Evolutionary conservation across 78 protist genomes (phyloP), one percentile per base, ranked within the genome.

Genomic region (Dictyostelium capitatum): DNA sequence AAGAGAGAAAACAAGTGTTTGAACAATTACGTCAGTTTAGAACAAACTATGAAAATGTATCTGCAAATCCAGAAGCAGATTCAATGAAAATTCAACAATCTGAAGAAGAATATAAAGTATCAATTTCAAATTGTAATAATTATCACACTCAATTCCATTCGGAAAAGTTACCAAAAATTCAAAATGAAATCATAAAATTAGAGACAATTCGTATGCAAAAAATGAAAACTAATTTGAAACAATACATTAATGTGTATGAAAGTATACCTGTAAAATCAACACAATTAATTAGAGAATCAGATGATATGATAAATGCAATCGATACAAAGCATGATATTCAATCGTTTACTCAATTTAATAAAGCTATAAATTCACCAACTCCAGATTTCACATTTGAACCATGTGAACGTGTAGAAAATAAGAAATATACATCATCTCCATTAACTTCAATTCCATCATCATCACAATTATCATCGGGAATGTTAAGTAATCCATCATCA

Each of bases 181-280:
- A 70, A 70, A 82, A 69, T 82, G 90, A 43, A 69, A 69, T 79
- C 12, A 83, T 79, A 43, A 65, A 81, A 54, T 25, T 89, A 20
- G 87, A 79, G 19, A 89, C 94, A 0, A 62, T 89, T 56, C 28
- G 94, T 41, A 89, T 89, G 90, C 94, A 89, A 56, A 89, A 59
- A 46, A 79, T 89, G 82, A 89, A 89, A 57, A 89, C 94, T 0
- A 89, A 89, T 47, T 48, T 89, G 50, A 79, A 80, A 47, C 79
- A 65, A 47, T 80, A 53, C 14, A 56, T 80, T 0, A 43, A 64
- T 8, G 89, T 69, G 1, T 51, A 47, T 53, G 81, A 89, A 30
- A 20, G 64, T 32, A 64, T 72, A 53, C 94, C 94, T 23, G 14
- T 7, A 14, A 79, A 28, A 46, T 48, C 20, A 17, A 15, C 62